These are phyloP conservation scores for Gymnopus androsaceus DNA, from an alignment of 1,284 basidiomycete species.

Conservation along the genomic window DNA sequence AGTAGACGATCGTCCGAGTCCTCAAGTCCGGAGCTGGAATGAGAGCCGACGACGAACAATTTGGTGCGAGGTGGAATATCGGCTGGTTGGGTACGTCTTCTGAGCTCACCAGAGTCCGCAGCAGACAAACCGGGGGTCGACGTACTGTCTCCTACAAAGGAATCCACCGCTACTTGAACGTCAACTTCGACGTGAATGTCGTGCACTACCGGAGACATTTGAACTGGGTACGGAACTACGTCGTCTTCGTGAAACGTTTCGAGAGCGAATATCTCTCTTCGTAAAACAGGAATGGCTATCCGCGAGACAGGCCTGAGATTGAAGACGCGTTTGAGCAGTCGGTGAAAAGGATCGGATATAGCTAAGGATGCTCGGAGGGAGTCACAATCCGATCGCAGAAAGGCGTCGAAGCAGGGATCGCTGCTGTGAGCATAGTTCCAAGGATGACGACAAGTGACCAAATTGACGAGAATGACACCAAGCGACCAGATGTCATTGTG, in stretches of 20 bases:
- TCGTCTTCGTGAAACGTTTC: conserved; percentile 11
- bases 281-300: conserved; percentile 15
- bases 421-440: conserved; percentile 43
- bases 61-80: neutral
- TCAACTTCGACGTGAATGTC: neutral
- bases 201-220: neutral
- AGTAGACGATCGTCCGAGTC: neutral
- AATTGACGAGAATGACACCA: conserved; percentile 65
- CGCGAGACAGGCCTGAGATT: conserved; percentile 15
- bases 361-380: conserved; percentile 13
- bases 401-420: conserved; percentile 17
- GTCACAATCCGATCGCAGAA: conserved; percentile 11
- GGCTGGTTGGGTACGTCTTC: neutral
- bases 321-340: conserved; percentile 16
- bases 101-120: neutral
- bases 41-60: conserved; percentile 4
- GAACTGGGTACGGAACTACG: neutral
- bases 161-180: neutral
- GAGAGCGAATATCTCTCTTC: conserved; percentile 12
- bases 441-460: conserved; percentile 70
- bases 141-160: neutral
- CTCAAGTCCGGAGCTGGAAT: neutral
- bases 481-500: conserved; percentile 70
- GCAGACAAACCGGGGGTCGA: neutral
- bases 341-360: conserved; percentile 15